A percentile compares a stretch with the other conserved stretches of the same genome.
phyloP scores from a whole-genome alignment of 352 stramenopile genomes.

The Halophytophthora batemanensis region DNA sequence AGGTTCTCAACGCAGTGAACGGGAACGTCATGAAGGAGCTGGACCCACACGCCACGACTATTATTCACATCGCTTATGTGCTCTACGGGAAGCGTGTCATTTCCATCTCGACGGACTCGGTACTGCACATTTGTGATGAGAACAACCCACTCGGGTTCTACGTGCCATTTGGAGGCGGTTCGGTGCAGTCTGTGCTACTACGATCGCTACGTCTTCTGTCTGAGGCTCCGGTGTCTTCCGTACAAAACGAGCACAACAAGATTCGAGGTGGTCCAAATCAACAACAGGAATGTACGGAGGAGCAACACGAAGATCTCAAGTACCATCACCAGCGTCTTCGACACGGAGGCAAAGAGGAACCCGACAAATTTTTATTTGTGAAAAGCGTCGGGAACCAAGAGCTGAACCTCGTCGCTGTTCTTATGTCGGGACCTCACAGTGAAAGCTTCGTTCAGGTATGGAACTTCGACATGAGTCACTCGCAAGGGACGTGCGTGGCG shows the following conservation, averaged over 20 bases:
- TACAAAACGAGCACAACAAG: background rate
- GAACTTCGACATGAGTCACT: slow-evolving; percentile 68
- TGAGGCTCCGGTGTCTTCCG: slow-evolving; percentile 5
- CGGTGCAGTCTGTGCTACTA: slow-evolving; percentile 55
- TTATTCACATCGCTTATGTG: slow-evolving; percentile 56
- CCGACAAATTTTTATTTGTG: slow-evolving; percentile 42
- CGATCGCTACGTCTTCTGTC: slow-evolving; percentile 54
- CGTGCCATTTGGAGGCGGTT: slow-evolving; percentile 50
- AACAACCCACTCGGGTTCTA: slow-evolving; percentile 72
- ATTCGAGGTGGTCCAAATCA: background rate
- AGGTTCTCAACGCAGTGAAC: slow-evolving; percentile 74
- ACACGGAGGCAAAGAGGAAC: background rate
- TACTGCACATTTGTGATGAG: slow-evolving; percentile 68
- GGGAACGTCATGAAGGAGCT: slow-evolving; percentile 84
- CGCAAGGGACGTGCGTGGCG: slow-evolving; percentile 53
- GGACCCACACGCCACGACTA: slow-evolving; percentile 43
- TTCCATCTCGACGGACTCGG: slow-evolving; percentile 53
- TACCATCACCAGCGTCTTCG: background rate
- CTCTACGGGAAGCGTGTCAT: slow-evolving; percentile 60
- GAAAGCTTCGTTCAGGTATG: slow-evolving; percentile 75
- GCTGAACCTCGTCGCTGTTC: slow-evolving; percentile 45
- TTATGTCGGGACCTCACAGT: slow-evolving; percentile 29
- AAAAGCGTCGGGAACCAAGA: slow-evolving; percentile 49
- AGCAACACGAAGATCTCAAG: background rate
- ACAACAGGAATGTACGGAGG: background rate